Percentiles rank a stretch among this genome's conserved stretches.
Conservation (phyloP, 2,329 filamentous ascomycete species). For the Neonectria faginata region DNA sequence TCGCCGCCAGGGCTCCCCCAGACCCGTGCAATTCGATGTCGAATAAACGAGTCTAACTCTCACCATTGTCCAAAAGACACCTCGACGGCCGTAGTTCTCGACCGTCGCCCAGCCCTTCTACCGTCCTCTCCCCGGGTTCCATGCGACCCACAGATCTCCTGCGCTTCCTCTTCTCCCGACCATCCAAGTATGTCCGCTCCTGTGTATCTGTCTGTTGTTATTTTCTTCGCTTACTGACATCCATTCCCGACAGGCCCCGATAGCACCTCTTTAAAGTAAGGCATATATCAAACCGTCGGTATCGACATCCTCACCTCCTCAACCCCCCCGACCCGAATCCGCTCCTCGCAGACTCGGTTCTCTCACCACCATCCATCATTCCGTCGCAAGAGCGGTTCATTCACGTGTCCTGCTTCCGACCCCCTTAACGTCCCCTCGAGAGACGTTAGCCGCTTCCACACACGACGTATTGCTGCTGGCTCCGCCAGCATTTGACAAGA, state of each 20-base stretch:
- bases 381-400: constrained; percentile 84
- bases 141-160: constrained; percentile 94
- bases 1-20: not conserved
- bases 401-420: constrained; percentile 84
- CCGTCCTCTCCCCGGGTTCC: constrained; percentile 60
- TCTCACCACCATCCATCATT: constrained; percentile 79
- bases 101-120: constrained; percentile 39
- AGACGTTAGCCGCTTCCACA: constrained; percentile 66
- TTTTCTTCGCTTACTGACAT: constrained; percentile 13
- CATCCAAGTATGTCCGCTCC: constrained; percentile 79
- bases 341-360: constrained; percentile 25
- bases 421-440: constrained; percentile 87
- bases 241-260: constrained; percentile 61
- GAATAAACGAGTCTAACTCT: constrained; percentile 43
- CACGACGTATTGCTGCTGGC: constrained; percentile 77
- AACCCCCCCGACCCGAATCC: constrained; percentile 47
- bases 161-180: constrained; percentile 88
- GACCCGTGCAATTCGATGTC: constrained; percentile 39
- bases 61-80: constrained; percentile 38
- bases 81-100: constrained; percentile 42
- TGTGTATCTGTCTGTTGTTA: constrained; percentile 10
- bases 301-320: constrained; percentile 29
- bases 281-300: constrained; percentile 18
- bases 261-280: constrained; percentile 67
- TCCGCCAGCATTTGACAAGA: constrained; percentile 80